Evolutionary conservation across 164 flowering plant species (phyloP), one percentile per base, ranked within the genome.

Genomic region (Vitis rupestris): DNA sequence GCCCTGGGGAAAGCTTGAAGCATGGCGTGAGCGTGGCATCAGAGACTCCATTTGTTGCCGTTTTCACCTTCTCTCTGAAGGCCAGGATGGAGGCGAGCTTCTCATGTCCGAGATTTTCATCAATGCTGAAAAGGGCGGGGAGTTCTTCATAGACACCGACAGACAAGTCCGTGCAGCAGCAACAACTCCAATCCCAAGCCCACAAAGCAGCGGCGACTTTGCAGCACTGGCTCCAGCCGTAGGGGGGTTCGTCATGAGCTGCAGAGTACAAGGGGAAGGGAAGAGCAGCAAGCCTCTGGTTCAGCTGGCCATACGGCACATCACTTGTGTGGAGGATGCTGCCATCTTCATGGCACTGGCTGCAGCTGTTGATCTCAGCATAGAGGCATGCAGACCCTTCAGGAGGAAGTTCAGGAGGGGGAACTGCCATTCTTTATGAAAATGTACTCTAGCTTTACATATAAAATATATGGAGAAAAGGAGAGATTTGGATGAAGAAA

Each of bases 1-100:
- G 67, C 98, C 98, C 48, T 93, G 98, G 98, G 98, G 98, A 31
- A 88, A 87, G 80, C 93, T 93, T 29, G 95, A 93, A 66, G 98
- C 98, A 9, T 93, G 98, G 98, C 97, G 98, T 23, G 98, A 91
- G 69, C 80, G 82, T 51, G 94, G 94, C 12, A 67, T 76, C 50
- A 75, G 82, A 70, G 97, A 93, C 63, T 80, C 85, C 11, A 69
- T 93, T 8, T 88, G 94, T 78, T 88, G 87, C 66, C 76, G 93
- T 14, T 87, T 93, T 62, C 92, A 84, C 72, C 88, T 89, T 17
- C 75, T 89, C 13, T 81, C 92, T 0, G 91, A 87, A 63, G 87
- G 80, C 3, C 85, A 82, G 53, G 91, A 86, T 44, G 87, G 81
- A 27, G 84, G 83, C 1, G 90, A 84, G 31, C 70, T 88, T n/a